Evolutionary conservation across 2,329 filamentous ascomycete genomes (phyloP).

Genomic region (Hypoxylon sp.): DNA sequence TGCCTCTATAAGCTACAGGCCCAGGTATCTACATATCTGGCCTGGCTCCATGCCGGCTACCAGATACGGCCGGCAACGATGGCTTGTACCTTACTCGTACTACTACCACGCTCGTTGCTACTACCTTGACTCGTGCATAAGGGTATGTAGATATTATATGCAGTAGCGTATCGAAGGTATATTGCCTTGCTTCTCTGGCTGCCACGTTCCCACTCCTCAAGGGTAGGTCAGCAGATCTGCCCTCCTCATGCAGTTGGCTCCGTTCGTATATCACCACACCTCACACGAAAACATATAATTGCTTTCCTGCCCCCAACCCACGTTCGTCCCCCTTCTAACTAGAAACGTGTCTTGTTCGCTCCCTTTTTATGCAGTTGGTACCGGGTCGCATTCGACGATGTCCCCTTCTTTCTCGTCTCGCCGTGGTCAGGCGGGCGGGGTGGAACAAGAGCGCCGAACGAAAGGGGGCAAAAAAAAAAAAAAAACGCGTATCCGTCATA

Average conservation of each 20-base stretch:
- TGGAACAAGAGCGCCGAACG: conserved; percentile 12
- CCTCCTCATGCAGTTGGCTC: conserved; percentile 42
- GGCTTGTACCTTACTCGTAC: conserved; percentile 14
- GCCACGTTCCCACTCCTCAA: conserved; percentile 33
- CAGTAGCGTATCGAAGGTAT: conserved; percentile 29
- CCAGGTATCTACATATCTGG: conserved; percentile 25
- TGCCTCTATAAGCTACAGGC: conserved; percentile 1
- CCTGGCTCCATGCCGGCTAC: conserved; percentile 3
- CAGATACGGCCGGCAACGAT: conserved; percentile 8
- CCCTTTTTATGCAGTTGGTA: conserved; percentile 41
- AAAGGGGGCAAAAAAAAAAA: conserved; percentile 22
- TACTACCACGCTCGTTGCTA: conserved; percentile 17
- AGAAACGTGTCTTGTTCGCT: conserved; percentile 25
- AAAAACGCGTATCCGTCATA: conserved; percentile 1
- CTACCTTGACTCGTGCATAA: conserved; percentile 31
- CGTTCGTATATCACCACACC: conserved; percentile 37
- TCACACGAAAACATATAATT: conserved; percentile 39
- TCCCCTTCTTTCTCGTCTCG: conserved; percentile 13
- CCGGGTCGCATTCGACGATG: conserved; percentile 39
- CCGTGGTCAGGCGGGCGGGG: conserved; percentile 23
- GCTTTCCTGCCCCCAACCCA: conserved; percentile 33
- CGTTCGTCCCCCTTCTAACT: conserved; percentile 16
- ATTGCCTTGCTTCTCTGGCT: conserved; percentile 6
- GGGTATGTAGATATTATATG: conserved; percentile 31
- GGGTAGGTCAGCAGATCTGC: conserved; percentile 39